phyloP scores from a whole-genome alignment of 208 protist genomes.

The Sergeia podlipaevii region DNA sequence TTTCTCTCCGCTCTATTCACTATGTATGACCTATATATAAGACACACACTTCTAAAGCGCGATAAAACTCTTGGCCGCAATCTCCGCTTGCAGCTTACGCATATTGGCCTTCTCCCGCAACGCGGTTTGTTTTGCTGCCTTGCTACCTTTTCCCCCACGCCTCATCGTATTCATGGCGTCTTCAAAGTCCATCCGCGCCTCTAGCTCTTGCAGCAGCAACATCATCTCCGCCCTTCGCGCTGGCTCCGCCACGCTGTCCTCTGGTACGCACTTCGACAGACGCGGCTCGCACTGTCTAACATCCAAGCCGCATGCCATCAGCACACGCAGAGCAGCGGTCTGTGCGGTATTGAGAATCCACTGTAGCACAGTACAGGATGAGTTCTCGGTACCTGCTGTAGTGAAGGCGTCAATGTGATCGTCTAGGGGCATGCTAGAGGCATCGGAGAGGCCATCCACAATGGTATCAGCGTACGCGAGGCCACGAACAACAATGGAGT shows the following conservation, averaged over 20 bases:
- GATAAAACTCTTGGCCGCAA: too few species aligned
- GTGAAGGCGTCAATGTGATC: constrained; percentile 3
- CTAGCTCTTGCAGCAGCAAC: constrained; percentile 10
- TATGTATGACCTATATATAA: too few species aligned
- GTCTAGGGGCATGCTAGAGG: too few species aligned
- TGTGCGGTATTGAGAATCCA: constrained; percentile 17
- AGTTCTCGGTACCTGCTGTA: background rate
- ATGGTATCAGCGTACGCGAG: constrained; percentile 4
- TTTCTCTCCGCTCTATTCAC: too few species aligned
- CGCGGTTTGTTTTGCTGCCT: too few species aligned
- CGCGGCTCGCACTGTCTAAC: background rate
- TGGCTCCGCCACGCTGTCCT: background rate
- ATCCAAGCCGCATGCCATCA: background rate
- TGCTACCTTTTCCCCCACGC: too few species aligned
- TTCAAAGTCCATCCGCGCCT: constrained; percentile 5
- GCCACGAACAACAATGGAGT: constrained; percentile 22
- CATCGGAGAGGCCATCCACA: constrained; percentile 1
- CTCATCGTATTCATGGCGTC: too few species aligned
- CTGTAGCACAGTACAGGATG: constrained; percentile 16
- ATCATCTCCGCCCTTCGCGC: constrained; percentile 1
- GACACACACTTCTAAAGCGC: too few species aligned
- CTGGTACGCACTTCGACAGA: constrained; percentile 6
- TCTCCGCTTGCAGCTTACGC: too few species aligned
- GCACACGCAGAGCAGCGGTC: constrained; percentile 2
- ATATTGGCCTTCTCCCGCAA: too few species aligned